These are phyloP conservation scores for Ambrosiella xylebori DNA, from an alignment of 2,329 filamentous ascomycete genomes.

Conservation along the genomic window DNA sequence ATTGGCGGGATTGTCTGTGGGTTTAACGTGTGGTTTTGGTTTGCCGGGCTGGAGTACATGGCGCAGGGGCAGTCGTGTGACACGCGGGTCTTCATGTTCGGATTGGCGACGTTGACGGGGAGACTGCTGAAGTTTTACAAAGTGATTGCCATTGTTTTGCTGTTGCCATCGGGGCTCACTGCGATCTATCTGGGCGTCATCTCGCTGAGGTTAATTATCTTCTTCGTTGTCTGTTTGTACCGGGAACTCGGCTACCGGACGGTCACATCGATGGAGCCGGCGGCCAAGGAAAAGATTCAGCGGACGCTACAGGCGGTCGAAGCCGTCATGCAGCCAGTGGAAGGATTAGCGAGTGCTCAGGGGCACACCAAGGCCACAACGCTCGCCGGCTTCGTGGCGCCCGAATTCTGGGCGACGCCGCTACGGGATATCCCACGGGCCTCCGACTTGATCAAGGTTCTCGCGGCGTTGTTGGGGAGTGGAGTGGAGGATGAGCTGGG, in stretches of 20 bases:
- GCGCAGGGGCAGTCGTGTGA: conserved; percentile 5
- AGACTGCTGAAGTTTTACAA: conserved; percentile 1
- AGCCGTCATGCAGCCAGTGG: conserved; percentile 6
- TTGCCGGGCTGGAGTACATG: conserved; percentile 5
- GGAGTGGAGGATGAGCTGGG: not conserved
- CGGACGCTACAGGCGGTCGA: conserved; percentile 2
- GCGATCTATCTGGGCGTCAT: conserved; percentile 6
- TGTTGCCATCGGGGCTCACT: not conserved
- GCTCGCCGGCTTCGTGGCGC: not conserved
- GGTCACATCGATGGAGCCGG: not conserved
- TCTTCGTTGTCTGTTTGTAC: conserved; percentile 8
- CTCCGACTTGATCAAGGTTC: conserved; percentile 5
- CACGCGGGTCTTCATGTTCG: conserved; percentile 10
- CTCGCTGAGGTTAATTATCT: conserved; percentile 3
- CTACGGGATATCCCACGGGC: conserved; percentile 4
- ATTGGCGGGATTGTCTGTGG: conserved; percentile 7
- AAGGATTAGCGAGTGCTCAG: not conserved
- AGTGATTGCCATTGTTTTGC: not conserved
- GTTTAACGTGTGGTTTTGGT: conserved; percentile 12
- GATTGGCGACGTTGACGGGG: not conserved
- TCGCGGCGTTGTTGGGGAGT: conserved; percentile 5
- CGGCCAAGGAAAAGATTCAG: not conserved
- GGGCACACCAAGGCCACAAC: not conserved
- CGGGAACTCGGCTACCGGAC: conserved; percentile 6
- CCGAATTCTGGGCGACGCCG: conserved; percentile 11